Base-by-base conservation (phyloP, 2,329 filamentous ascomycete genomes). In the Hypoxylon sp. region DNA sequence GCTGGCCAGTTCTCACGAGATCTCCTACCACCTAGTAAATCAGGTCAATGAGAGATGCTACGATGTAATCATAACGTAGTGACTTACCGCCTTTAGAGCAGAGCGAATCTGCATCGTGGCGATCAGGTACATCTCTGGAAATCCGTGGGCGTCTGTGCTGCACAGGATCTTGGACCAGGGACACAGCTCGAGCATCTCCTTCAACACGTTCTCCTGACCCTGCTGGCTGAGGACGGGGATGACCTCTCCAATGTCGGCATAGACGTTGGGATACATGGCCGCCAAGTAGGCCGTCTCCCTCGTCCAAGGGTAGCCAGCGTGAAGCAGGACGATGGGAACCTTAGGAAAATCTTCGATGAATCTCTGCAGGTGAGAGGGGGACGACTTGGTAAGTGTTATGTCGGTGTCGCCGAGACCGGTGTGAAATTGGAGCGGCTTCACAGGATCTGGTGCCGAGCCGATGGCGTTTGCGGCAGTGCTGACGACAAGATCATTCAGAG, bases 391-490 rank as follows among this genome's bases (percentile, higher is more conserved):
- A 21, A 96, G 77, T 3, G 80, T 83, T 47, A 95, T 88, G 67
- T 95, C 91, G 64, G 88, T 90, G 69, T 95, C 91, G 0, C 91
- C 91, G 0, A 95, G 79, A 0, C 91, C 91, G 0, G 90, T 95
- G 68, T 96, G 91, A 63, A 96, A 89, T 68, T 96, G 91, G 10
- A 96, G 78, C 0, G 91, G 90, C 70, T 94, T 95, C 54, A 83
- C 83, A 55, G 73, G 65, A 1, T 74, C 73, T 2, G 70, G 72
- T 26, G 77, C 74, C 31, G 79, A 74, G 7, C 77, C 73, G 48
- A 94, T 81, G 23, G 86, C 71, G 41, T 81, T 77, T 5, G 91
- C 85, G 0, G 86, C 81, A 24, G 81, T 78, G 50, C 89, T 82
- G 1, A 95, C 85, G 2, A 94, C 73, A 58, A 86, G 83, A 58